Conservation (phyloP, 2,329 filamentous ascomycete genomes). For the Lachnellula subtilissima region DNA sequence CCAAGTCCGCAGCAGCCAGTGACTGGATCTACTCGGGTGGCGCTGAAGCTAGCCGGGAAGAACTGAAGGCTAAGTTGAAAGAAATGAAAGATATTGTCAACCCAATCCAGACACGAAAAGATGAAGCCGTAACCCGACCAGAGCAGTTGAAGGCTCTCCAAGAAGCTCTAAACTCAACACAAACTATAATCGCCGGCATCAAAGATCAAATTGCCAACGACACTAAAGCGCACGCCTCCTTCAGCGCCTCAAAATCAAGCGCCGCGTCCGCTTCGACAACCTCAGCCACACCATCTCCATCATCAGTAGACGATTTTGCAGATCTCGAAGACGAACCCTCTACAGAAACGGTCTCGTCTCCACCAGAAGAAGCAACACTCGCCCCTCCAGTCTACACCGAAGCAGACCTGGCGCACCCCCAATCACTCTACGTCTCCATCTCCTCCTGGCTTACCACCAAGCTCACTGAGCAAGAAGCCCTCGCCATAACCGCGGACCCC, state of each 20-base stretch:
- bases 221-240: conserved; percentile 51
- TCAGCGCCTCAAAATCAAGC: conserved; percentile 42
- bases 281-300: conserved; percentile 40
- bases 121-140: conserved; percentile 68
- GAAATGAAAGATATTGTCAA: conserved; percentile 71
- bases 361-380: conserved; percentile 45
- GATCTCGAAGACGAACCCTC: conserved; percentile 73
- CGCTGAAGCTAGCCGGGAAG: conserved; percentile 66
- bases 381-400: conserved; percentile 64
- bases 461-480: conserved; percentile 63
- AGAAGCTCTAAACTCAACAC: conserved; percentile 65
- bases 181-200: conserved; percentile 65
- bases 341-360: conserved; percentile 29
- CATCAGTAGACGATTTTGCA: conserved; percentile 50
- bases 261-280: conserved; percentile 32
- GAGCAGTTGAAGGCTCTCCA: conserved; percentile 62
- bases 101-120: conserved; percentile 70
- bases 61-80: conserved; percentile 71
- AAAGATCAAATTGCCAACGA: conserved; percentile 70
- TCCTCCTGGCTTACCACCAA: conserved; percentile 72
- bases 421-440: conserved; percentile 57
- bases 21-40: conserved; percentile 93
- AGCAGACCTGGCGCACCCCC: conserved; percentile 65
- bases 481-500: conserved; percentile 67
- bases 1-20: conserved; percentile 63